Base-by-base conservation (phyloP, 495 filamentous ascomycete genomes). In the Lophiotrema nucula region DNA sequence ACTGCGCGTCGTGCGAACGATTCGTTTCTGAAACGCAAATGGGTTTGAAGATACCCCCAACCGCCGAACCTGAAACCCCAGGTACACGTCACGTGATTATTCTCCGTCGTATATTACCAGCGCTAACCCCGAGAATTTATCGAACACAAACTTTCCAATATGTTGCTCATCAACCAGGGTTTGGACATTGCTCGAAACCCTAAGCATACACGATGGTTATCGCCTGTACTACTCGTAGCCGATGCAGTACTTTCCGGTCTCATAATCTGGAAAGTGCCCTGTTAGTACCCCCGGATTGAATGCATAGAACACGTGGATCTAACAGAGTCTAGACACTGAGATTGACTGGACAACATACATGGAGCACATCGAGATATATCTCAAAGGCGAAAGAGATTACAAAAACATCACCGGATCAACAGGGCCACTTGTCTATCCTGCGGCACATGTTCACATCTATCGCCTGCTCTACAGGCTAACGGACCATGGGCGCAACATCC, bases 261-360 rank as follows among this genome's bases (percentile, higher is more conserved):
- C 25, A 81, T 97, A 54, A 90, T 97, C 55, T 82, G 81, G 80
- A 93, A 86, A 67, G 80, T 97, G 49, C 84, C 92, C 35, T 98
- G 92, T 97, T 77, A 75, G 86, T 56, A n/a, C n/a, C 11, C 16
- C 60, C 53, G 24, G 38, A 25, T 4, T 5, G 28, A 6, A 12
- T 19, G 24, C 1, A 1, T 10, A 23, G 33, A 42, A 61, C 25
- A 56, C 45, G 52, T 52, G 45, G 35, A 38, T 18, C 44, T 55
- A 39, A 60, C 47, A 6, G 6, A 6, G 37, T 45, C 24, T 65
- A 97, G 93, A 98, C 71, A 98, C 93, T 39, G 93, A 98, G 70
- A 98, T 98, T 67, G 93, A 98, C 73, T 98, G 93, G 93, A 80
- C 77, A 48, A 90, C 92, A 1, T 98, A 98, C 71, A 97, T 97